Evolutionary conservation across 1,284 basidiomycete genomes (phyloP).

Genomic region (Bondarzewia mesenterica): DNA sequence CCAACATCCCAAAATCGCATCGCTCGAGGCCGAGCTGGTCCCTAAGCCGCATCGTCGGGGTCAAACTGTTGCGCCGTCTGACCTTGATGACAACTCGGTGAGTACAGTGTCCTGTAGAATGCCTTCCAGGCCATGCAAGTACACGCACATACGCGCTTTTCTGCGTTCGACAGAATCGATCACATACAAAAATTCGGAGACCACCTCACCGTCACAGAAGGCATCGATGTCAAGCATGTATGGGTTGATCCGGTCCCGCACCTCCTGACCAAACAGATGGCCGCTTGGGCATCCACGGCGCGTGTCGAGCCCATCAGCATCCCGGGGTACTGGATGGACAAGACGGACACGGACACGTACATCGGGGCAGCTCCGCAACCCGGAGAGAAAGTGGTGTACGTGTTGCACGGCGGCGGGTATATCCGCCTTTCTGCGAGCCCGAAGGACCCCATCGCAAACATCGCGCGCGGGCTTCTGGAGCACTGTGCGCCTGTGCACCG

Average conservation of each 20-base stretch:
- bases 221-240: constrained; percentile 4
- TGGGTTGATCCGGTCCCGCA: constrained; percentile 9
- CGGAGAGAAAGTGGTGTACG: constrained; percentile 27
- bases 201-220: constrained; percentile 5
- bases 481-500: constrained; percentile 17
- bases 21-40: constrained; percentile 9
- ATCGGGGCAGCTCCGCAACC: constrained; percentile 18
- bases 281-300: constrained; percentile 15
- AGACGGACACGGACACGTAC: constrained; percentile 11
- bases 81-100: constrained; percentile 3
- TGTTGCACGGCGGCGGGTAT: constrained; percentile 22
- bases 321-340: constrained; percentile 31
- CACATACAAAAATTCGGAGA: constrained; percentile 6
- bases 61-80: constrained; percentile 2
- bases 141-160: background rate
- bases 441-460: constrained; percentile 15
- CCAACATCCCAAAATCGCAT: background rate
- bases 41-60: constrained; percentile 6
- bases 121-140: background rate
- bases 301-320: constrained; percentile 22
- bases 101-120: background rate
- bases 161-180: constrained; percentile 3
- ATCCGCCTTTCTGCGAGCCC: constrained; percentile 14
- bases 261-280: constrained; percentile 16
- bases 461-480: constrained; percentile 17